Percentiles rank a stretch among this genome's conserved stretches.
Conservation (phyloP, 106 monocot genomes). For the Vanilla planifolia region DNA sequence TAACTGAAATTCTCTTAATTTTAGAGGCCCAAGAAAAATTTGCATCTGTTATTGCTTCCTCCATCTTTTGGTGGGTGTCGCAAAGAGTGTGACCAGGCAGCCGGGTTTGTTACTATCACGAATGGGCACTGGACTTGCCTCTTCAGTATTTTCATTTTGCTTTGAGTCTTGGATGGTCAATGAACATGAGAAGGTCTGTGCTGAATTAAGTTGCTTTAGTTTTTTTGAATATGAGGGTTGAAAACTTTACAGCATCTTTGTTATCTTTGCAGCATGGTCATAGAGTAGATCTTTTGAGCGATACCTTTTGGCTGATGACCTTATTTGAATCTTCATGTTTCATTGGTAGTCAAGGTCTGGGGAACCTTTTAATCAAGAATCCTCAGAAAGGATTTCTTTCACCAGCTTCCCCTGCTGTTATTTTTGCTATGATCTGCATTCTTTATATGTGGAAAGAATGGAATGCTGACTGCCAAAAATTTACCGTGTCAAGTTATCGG, state of each 20-base stretch:
- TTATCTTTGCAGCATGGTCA: conserved; percentile 74
- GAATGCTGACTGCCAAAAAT: conserved; percentile 28
- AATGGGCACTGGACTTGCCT: conserved; percentile 55
- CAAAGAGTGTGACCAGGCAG: conserved; percentile 48
- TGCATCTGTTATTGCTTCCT: conserved; percentile 70
- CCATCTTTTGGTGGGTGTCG: conserved; percentile 53
- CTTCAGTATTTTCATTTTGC: conserved; percentile 68
- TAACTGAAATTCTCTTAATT: background rate
- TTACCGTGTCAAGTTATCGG: conserved; percentile 40
- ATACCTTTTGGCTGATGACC: conserved; percentile 92
- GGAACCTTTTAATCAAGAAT: conserved; percentile 70
- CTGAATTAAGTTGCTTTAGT: background rate
- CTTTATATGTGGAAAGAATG: conserved; percentile 67
- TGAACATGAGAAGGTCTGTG: conserved; percentile 89
- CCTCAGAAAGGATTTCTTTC: conserved; percentile 34
- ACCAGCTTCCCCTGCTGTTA: conserved; percentile 40
- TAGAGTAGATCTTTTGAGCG: conserved; percentile 56
- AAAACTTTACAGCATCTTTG: background rate
- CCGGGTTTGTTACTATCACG: conserved; percentile 52
- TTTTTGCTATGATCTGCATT: conserved; percentile 57
- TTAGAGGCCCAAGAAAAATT: conserved; percentile 66
- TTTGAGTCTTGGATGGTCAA: conserved; percentile 88
- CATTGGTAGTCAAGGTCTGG: conserved; percentile 72
- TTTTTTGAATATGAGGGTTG: background rate
- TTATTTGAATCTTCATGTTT: conserved; percentile 80